A percentile compares a stretch with the other conserved stretches of the same genome.
These are phyloP conservation scores for Lasiosphaeriaceae sp. DNA, from an alignment of 495 filamentous ascomycete genomes.

Conservation along the genomic window DNA sequence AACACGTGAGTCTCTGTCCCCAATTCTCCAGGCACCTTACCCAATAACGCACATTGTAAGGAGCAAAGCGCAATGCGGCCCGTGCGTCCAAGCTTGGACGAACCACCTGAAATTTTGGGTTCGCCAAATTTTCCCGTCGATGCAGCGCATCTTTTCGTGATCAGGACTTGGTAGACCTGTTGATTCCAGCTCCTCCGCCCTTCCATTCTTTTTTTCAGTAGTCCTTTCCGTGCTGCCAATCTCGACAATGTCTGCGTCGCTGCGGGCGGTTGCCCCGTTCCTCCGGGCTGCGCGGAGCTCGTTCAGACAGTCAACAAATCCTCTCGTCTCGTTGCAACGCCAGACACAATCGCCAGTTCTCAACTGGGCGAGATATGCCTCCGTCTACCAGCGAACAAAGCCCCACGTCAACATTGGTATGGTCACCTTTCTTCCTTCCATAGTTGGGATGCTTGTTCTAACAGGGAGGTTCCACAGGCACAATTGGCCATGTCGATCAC, in stretches of 20 bases:
- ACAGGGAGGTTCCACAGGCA: slow-evolving; percentile 52
- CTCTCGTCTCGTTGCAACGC: slow-evolving; percentile 54
- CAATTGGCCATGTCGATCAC: slow-evolving; percentile 99
- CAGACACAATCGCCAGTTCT: slow-evolving; percentile 64
- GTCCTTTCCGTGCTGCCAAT: neutral
- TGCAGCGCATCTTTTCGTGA: neutral
- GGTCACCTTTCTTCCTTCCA: slow-evolving; percentile 5
- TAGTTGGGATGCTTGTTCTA: neutral
- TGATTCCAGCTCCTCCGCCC: slow-evolving; percentile 19
- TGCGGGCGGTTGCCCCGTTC: slow-evolving; percentile 64
- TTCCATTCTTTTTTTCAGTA: slow-evolving; percentile 23
- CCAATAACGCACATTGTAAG: neutral
- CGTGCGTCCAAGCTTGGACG: slow-evolving; percentile 2
- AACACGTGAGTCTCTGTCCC: slow-evolving; percentile 1
- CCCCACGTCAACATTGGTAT: slow-evolving; percentile 97
- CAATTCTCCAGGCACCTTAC: neutral
- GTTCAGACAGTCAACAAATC: slow-evolving; percentile 61
- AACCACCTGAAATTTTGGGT: slow-evolving; percentile 5
- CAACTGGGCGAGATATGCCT: slow-evolving; percentile 67
- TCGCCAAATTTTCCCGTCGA: slow-evolving; percentile 2
- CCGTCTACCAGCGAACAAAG: slow-evolving; percentile 81
- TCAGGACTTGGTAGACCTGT: neutral
- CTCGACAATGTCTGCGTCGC: slow-evolving; percentile 60
- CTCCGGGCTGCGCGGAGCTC: slow-evolving; percentile 64
- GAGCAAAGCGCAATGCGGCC: neutral